phyloP scores from a whole-genome alignment of 345 rosid genomes.

The Raphanus sativus region DNA sequence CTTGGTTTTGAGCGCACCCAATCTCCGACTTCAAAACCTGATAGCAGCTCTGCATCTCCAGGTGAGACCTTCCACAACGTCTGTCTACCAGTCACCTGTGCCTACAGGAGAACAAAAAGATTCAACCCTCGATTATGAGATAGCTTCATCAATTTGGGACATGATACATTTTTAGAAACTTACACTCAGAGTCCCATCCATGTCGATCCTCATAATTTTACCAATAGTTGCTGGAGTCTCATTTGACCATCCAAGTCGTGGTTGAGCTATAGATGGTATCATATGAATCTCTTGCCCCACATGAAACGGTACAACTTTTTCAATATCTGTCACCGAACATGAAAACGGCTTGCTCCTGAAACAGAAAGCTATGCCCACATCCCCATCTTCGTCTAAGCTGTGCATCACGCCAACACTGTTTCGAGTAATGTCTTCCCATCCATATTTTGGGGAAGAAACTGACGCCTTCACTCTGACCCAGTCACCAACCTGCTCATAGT shows the following conservation, averaged over 20 bases:
- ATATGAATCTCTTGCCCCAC: slow-evolving; percentile 87
- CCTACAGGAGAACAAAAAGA: slow-evolving; percentile 50
- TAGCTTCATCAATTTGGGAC: not conserved
- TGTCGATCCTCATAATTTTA: slow-evolving; percentile 78
- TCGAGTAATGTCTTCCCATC: slow-evolving; percentile 91
- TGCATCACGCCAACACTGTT: slow-evolving; percentile 85
- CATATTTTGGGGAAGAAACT: slow-evolving; percentile 93
- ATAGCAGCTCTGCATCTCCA: slow-evolving; percentile 94
- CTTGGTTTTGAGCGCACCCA: slow-evolving; percentile 96
- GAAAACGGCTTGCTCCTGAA: slow-evolving; percentile 84
- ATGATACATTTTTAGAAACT: slow-evolving; percentile 35
- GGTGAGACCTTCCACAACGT: slow-evolving; percentile 92
- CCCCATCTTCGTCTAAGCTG: slow-evolving; percentile 95
- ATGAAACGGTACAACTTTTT: slow-evolving; percentile 83
- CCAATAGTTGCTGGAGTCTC: slow-evolving; percentile 96
- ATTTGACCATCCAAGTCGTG: slow-evolving; percentile 96
- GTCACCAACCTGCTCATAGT: slow-evolving; percentile 75
- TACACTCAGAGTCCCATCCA: slow-evolving; percentile 97
- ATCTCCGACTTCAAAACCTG: slow-evolving; percentile 97
- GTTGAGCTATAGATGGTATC: slow-evolving; percentile 74
- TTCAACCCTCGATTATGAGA: not conserved
- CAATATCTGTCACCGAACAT: slow-evolving; percentile 94
- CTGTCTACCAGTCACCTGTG: slow-evolving; percentile 73
- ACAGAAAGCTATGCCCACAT: slow-evolving; percentile 91
- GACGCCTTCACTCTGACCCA: slow-evolving; percentile 96